Base-by-base conservation (phyloP, 805 yeast genomes). In the Schwanniomyces pseudopolymorphus region DNA sequence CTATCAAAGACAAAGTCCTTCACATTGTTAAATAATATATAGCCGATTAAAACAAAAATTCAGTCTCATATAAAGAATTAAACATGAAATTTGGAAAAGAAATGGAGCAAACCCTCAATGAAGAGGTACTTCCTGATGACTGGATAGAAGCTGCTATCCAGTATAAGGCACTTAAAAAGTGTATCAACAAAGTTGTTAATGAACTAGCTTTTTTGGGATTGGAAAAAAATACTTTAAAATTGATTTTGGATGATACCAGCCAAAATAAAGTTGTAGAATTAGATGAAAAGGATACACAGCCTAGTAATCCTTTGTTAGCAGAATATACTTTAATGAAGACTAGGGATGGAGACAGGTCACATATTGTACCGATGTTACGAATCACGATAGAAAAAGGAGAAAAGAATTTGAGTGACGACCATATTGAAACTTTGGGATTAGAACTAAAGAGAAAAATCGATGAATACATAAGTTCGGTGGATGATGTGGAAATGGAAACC, bases 1-100 rank as follows among this genome's bases (percentile, higher is more conserved):
- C 28, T 26, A 13, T 10, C 10, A 13, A 26, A 6, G 13, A 26
- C 10, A 26, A 6, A 26, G 10, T 9, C 10, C 13, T 11, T 26
- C 9, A 16, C 20, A 3, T 14, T 31, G 14, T 14, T 14, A 14
- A 7, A 14, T 31, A 16, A 14, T 16, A 31, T 31, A 31, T 6
- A 14, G 20, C 20, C 13, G 16, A 20, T 14, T 31, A 3, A 14
- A 7, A 14, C 16, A 31, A 14, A 7, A 7, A 31, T 3, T n/a
- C n/a, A n/a, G n/a, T n/a, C n/a, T n/a, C n/a, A n/a, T n/a, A n/a
- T n/a, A n/a, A n/a, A 31, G 13, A 31, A 7, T 16, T 31, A 14
- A 14, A 41, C 33, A 87, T 87, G 92, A 87, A 86, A 74, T 86
- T 87, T 60, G 91, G 89, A 4, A 87, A 86, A 60, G 76, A 79